These are phyloP conservation scores for Fusarium coicis DNA, from an alignment of 2,329 filamentous ascomycete genomes.

Conservation along the genomic window DNA sequence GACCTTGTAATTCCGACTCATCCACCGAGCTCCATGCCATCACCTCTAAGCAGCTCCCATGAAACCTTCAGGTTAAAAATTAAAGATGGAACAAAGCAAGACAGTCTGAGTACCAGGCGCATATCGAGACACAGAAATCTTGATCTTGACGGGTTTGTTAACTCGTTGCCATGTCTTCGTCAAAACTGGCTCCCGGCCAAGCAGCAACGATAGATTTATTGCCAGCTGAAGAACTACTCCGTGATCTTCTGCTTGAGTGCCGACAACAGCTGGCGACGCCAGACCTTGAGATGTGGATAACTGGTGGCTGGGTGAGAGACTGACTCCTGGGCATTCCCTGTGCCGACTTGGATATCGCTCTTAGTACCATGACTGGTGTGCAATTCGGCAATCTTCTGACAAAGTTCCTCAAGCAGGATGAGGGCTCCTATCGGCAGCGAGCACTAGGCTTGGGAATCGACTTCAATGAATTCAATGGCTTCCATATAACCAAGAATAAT, in stretches of 20 bases:
- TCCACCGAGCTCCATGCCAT: neutral
- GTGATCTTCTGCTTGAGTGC: neutral
- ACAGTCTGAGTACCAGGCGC: neutral
- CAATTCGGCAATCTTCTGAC: neutral
- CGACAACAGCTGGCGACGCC: neutral
- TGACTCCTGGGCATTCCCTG: neutral
- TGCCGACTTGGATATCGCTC: neutral
- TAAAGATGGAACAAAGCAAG: neutral
- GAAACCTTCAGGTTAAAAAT: neutral
- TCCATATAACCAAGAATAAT: neutral
- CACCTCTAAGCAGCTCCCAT: neutral
- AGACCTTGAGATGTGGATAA: neutral
- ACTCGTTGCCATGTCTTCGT: neutral
- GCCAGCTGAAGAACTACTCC: neutral
- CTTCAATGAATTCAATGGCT: neutral
- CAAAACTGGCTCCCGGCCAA: neutral
- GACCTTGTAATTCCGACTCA: neutral
- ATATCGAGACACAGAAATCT: too few species aligned
- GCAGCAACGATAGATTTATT: neutral
- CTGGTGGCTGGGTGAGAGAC: neutral
- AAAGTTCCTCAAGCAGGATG: neutral
- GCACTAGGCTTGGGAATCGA: neutral
- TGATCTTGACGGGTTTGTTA: neutral
- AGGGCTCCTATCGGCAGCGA: neutral
- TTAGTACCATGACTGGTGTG: neutral